A percentile compares a stretch with the other conserved stretches of the same genome.
Evolutionary conservation across 495 filamentous ascomycete species (phyloP).

Genomic region (Terfezia claveryi): DNA sequence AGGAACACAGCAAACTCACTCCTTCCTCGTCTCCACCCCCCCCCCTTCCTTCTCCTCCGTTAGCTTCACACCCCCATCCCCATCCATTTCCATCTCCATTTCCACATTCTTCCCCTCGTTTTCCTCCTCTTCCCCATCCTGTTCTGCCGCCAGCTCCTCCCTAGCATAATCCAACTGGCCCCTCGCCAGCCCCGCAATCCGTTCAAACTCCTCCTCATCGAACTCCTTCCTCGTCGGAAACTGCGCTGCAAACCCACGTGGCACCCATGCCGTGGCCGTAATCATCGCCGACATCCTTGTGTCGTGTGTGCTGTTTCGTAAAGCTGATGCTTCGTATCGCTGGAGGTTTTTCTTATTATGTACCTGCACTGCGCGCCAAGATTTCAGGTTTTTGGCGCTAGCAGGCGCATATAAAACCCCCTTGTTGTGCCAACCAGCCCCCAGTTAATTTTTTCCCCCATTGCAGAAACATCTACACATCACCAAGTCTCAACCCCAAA

Average conservation of each 20-base stretch:
- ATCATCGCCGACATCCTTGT: slow-evolving; percentile 38
- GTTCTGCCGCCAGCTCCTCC: slow-evolving; percentile 57
- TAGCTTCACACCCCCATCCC: neutral
- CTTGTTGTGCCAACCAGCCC: too few relatives aligned
- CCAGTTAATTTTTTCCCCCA: too few relatives aligned
- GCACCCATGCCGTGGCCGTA: slow-evolving; percentile 82
- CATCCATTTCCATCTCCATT: neutral
- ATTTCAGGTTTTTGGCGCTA: too few relatives aligned
- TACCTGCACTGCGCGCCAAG: too few relatives aligned
- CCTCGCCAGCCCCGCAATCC: slow-evolving; percentile 74
- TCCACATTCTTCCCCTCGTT: slow-evolving; percentile 15
- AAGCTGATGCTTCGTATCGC: slow-evolving; percentile 28
- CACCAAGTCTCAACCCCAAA: too few relatives aligned
- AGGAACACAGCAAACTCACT: neutral
- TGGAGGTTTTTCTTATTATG: too few relatives aligned
- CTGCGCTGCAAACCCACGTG: slow-evolving; percentile 74
- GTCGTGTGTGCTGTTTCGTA: neutral
- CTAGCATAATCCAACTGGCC: slow-evolving; percentile 82
- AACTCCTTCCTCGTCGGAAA: slow-evolving; percentile 81
- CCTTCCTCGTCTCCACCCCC: neutral
- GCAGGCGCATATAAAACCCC: too few relatives aligned
- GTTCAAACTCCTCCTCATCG: slow-evolving; percentile 75
- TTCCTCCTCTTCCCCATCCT: slow-evolving; percentile 15
- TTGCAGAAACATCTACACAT: too few relatives aligned
- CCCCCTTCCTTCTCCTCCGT: slow-evolving; percentile 10